A percentile compares a stretch with the other conserved stretches of the same genome.
Evolutionary conservation across 345 rosid species (phyloP).

Genomic region (Eucalyptus regnans): DNA sequence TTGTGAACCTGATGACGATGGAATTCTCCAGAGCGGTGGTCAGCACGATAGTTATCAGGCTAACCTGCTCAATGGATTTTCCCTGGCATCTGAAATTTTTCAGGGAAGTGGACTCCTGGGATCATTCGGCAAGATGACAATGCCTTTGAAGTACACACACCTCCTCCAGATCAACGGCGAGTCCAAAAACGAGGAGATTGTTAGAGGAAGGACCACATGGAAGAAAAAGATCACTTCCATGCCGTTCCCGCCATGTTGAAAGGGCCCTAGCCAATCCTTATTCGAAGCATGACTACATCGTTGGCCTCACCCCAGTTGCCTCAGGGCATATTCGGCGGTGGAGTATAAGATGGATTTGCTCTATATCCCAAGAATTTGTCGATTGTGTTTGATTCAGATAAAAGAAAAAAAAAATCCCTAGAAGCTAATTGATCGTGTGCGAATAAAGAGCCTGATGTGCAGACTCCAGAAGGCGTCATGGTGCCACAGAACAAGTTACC

Average conservation of each 20-base stretch:
- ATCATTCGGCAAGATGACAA: background rate
- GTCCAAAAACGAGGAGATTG: slow-evolving; percentile 30
- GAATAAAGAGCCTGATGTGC: background rate
- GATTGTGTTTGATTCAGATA: background rate
- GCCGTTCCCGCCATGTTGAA: slow-evolving; percentile 6
- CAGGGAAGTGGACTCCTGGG: slow-evolving; percentile 27
- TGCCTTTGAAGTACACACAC: slow-evolving; percentile 31
- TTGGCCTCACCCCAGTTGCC: background rate
- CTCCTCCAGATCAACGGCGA: slow-evolving; percentile 29
- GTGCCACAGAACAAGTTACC: background rate
- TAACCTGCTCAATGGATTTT: slow-evolving; percentile 13
- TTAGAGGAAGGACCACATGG: slow-evolving; percentile 52
- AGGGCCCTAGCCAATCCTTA: background rate
- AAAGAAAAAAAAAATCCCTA: background rate
- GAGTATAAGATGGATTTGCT: background rate
- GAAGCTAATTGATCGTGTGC: background rate
- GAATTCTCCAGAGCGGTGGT: slow-evolving; percentile 1
- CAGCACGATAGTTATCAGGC: background rate
- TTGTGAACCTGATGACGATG: slow-evolving; percentile 42
- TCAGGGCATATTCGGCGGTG: background rate
- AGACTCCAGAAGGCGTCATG: background rate
- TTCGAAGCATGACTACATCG: background rate
- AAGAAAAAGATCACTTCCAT: slow-evolving; percentile 14
- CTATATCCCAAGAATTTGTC: background rate
- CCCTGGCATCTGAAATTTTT: slow-evolving; percentile 29